phyloP scores from a whole-genome alignment of 768 basidiomycete genomes.

The Naganishia vishniacii region DNA sequence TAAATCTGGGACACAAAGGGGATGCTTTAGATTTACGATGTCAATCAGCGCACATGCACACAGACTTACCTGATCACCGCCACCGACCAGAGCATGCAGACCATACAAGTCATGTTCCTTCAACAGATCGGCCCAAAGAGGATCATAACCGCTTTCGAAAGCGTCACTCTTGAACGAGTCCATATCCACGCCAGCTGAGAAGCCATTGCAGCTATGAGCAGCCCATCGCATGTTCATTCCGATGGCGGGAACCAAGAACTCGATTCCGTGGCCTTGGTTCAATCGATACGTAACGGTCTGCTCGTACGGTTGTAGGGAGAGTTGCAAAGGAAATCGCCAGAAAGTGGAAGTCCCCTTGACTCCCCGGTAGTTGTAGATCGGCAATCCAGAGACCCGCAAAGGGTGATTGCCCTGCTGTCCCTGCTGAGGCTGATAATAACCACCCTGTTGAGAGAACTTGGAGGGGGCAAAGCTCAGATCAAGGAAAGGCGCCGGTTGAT shows the following conservation, averaged over 20 bases:
- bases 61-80: constrained; percentile 65
- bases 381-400: constrained; percentile 26
- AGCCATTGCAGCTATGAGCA: constrained; percentile 56
- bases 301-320: constrained; percentile 67
- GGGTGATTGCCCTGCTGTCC: constrained; percentile 16
- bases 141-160: constrained; percentile 76
- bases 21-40: neutral
- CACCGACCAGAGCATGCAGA: constrained; percentile 86
- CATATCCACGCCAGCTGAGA: constrained; percentile 66
- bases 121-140: constrained; percentile 90
- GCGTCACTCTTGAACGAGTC: constrained; percentile 54
- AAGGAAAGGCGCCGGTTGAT: constrained; percentile 34
- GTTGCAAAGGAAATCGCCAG: constrained; percentile 82
- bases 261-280: constrained; percentile 69
- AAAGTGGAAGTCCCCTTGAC: constrained; percentile 73
- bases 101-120: constrained; percentile 70
- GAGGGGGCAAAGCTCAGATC: constrained; percentile 36
- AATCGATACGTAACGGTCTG: constrained; percentile 74
- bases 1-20: constrained; percentile 51
- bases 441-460: constrained; percentile 30
- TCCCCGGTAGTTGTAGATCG: constrained; percentile 37
- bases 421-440: constrained; percentile 19
- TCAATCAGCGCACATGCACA: neutral
- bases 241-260: constrained; percentile 76
- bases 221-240: constrained; percentile 87